Base-by-base conservation (phyloP, 1,284 basidiomycete genomes). In the Marasmius fiardii region DNA sequence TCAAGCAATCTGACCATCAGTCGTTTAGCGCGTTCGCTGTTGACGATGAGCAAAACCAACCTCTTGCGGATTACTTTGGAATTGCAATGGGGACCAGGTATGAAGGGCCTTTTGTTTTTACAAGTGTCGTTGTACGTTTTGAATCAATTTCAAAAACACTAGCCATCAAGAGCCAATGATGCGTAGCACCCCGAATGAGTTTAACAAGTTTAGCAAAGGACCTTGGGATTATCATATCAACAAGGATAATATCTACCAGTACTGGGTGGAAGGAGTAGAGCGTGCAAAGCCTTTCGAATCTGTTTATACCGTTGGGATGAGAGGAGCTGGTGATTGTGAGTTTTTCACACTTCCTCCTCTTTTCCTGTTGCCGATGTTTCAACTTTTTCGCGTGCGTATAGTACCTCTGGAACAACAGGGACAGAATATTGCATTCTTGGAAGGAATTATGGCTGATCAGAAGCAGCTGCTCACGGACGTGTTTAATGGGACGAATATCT, bases 151-250 rank as follows among this genome's bases (percentile, higher is more conserved):
- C 28, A 26, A 16, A 31, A 23, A 28, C 16, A 55, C 35, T 51
- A 84, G 81, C 64, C 83, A 86, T 61, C 79, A 86, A 67, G 83
- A 86, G 63, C 83, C 84, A 4, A 82, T 85, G 78, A 80, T 81
- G 78, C 80, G 82, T 35, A 79, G 81, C 23, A 80, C 77, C 2
- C 83, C 83, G 0, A 77, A 78, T 51, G 85, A 88, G 62, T 88
- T 82, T 75, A 72, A 66, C 56, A 65, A 81, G 1, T 81, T 81
- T 62, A 81, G 77, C 2, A 66, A 65, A 2, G 85, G 86, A 1
- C 64, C 73, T 0, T 89, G 85, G 85, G 80, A 88, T 64, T 88
- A 85, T 61, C 71, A 67, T 3, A 72, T 66, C 6, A 85, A 85
- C 63, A 63, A 74, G 2, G 71, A 75, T 20, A 77, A 75, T 54